Evolutionary conservation across 176 grass and related monocot species (phyloP), one percentile per base, ranked within the genome.

Genomic region (Tuctoria greenei): DNA sequence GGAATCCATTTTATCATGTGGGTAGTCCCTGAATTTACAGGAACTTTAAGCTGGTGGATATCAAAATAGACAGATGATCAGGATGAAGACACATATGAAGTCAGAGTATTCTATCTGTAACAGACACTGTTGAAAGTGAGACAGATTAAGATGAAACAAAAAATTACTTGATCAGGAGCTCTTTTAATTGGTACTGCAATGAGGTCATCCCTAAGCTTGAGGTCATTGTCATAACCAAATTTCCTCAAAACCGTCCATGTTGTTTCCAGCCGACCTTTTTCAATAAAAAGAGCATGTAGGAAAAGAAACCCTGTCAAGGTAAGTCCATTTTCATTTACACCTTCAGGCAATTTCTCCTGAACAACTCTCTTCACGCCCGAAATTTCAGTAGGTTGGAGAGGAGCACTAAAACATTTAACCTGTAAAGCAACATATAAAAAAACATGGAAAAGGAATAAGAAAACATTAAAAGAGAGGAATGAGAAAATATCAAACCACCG

Each of bases 281-380:
- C 95, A 71, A 98, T 98, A 61, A 98, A 98, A 46, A 98, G 85
- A 41, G 86, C 95, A 84, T 98, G 91, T 57, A 98, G 83, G 70
- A 92, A 98, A 76, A 98, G 86, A 36, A 98, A 98, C n/a, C 95
- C 95, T 28, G 89, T 94, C 80, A 98, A 79, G 34, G 95, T 98
- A 74, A 98, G 91, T 7, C 95, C 95, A 17, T 49, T 60, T 10
- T 92, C 91, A 62, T 90, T 90, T 68, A 94, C 91, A 5, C 95
- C 95, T 81, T 94, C 95, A 42, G 95, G 91, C 80, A 98, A 86
- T 78, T 94, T 98, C 76, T 98, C 91, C 73, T 98, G 91, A 61
- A 98, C 91, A 78, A 98, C 91, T 70, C 89, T 93, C 73, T 95
- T 98, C 10, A 95, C 89, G 14, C 89, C 89, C 59, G 79, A 75